Conservation (phyloP, 257 asterid genomes). For the Catharanthus roseus region DNA sequence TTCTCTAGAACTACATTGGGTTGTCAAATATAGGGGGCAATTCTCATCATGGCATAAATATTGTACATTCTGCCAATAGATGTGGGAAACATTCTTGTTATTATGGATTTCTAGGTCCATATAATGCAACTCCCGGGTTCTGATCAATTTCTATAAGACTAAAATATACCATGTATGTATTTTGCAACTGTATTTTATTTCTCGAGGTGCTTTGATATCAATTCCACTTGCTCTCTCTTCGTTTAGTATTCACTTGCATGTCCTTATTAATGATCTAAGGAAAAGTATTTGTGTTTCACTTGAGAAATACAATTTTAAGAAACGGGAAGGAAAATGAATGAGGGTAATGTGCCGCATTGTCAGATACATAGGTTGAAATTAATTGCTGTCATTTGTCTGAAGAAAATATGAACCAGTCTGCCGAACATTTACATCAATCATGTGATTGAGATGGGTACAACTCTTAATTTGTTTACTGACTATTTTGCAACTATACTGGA, state of each 20-base stretch:
- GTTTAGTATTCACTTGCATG: background rate
- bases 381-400: background rate
- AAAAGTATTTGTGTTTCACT: background rate
- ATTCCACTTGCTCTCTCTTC: background rate
- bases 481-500: background rate
- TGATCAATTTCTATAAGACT: background rate
- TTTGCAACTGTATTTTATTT: background rate
- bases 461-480: background rate
- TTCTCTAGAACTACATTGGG: background rate
- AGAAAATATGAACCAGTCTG: background rate
- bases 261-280: background rate
- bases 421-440: too few species aligned
- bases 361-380: background rate
- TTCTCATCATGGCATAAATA: background rate
- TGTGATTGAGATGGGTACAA: background rate
- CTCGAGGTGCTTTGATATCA: background rate
- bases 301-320: background rate
- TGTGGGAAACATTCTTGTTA: background rate
- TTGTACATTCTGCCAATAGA: background rate
- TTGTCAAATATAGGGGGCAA: background rate
- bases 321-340: background rate
- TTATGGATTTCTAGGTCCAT: background rate
- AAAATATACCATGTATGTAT: background rate
- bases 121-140: background rate
- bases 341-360: background rate